phyloP scores from a whole-genome alignment of 2,329 filamentous ascomycete genomes.

The Lasiodiplodia sp. region DNA sequence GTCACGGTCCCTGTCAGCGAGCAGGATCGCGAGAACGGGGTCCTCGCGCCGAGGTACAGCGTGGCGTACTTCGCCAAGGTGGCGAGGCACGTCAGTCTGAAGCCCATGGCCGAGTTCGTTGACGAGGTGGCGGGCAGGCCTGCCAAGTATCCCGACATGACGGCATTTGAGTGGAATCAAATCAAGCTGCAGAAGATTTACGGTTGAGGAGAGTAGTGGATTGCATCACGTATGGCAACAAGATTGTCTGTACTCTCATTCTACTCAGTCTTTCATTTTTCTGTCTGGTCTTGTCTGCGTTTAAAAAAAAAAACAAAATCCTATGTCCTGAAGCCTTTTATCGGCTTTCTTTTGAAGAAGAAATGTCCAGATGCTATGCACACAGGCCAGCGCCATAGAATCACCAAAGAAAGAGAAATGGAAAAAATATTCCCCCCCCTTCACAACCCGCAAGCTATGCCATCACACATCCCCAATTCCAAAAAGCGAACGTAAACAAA shows the following conservation, averaged over 20 bases:
- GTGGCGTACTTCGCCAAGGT: conserved; percentile 29
- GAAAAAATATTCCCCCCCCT: not conserved
- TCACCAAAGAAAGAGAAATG: not conserved
- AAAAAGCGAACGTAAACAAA: too few relatives aligned
- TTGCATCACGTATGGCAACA: too few relatives aligned
- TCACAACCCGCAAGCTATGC: not conserved
- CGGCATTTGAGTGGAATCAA: conserved; percentile 30
- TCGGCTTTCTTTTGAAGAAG: too few relatives aligned
- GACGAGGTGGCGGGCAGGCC: not conserved
- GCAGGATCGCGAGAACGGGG: not conserved
- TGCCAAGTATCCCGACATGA: conserved; percentile 22
- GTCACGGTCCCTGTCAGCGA: conserved; percentile 35
- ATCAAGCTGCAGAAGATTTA: conserved; percentile 8
- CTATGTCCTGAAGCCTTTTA: too few relatives aligned
- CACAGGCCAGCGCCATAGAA: too few relatives aligned
- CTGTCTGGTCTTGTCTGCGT: too few relatives aligned
- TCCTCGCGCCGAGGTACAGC: conserved; percentile 5
- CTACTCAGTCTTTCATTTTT: too few relatives aligned
- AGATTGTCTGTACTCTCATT: too few relatives aligned
- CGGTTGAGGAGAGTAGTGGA: not conserved
- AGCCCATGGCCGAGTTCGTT: conserved; percentile 21
- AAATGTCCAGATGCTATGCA: too few relatives aligned
- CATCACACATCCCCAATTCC: too few relatives aligned
- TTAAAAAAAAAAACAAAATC: too few relatives aligned
- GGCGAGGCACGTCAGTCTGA: conserved; percentile 3